Evolutionary conservation across 352 stramenopile genomes (phyloP).

Genomic region (Pythium brachiatum): DNA sequence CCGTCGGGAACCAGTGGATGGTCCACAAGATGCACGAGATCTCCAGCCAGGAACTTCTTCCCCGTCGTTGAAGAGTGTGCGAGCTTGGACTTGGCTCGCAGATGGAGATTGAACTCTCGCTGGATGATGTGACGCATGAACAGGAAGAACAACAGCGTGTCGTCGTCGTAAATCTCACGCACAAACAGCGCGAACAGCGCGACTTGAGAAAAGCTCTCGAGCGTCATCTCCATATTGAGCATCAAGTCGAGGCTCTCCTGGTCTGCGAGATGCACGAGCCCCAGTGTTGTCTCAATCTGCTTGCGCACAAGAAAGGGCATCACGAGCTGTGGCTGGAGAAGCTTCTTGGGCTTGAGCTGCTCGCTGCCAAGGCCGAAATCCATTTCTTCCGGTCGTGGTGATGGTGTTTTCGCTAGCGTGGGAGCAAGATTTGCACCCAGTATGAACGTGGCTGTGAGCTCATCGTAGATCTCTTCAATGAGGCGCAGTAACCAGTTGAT

Average conservation of each 20-base stretch:
- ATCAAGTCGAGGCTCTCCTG: conserved; percentile 77
- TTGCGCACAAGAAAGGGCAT: conserved; percentile 61
- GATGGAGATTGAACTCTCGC: conserved; percentile 47
- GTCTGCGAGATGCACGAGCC: conserved; percentile 50
- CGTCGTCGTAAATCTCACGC: conserved; percentile 64
- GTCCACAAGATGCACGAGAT: conserved; percentile 18
- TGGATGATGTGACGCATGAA: conserved; percentile 46
- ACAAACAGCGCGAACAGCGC: conserved; percentile 62
- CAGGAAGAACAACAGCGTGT: conserved; percentile 64
- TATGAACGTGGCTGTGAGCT: conserved; percentile 28
- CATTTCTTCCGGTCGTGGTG: conserved; percentile 5
- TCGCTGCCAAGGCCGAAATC: background rate
- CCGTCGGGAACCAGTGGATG: conserved; percentile 59
- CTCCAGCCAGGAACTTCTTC: conserved; percentile 41
- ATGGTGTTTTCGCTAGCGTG: background rate
- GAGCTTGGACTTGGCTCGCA: conserved; percentile 61
- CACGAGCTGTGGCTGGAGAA: conserved; percentile 28
- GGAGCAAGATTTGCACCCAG: background rate
- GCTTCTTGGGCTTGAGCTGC: background rate
- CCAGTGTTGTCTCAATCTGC: conserved; percentile 50
- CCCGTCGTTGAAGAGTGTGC: conserved; percentile 38
- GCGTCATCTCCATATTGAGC: conserved; percentile 52
- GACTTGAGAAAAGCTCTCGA: conserved; percentile 46
- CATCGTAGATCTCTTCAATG: conserved; percentile 70
- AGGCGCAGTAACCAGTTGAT: conserved; percentile 64